Evolutionary conservation across 176 grass and related monocot genomes (phyloP).

Genomic region (Coix lacrymajobi): DNA sequence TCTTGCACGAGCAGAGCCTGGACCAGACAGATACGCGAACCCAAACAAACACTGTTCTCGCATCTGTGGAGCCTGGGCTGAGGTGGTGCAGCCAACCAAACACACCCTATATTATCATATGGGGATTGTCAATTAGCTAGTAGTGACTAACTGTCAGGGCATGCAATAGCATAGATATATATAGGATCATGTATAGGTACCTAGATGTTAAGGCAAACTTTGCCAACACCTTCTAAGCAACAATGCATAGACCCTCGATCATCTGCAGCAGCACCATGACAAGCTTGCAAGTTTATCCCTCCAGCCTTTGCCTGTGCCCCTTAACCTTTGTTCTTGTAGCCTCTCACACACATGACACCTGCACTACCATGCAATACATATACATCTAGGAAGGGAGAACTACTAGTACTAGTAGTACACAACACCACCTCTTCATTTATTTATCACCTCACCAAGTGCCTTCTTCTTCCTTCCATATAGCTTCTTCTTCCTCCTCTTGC

Average conservation of each 20-base stretch:
- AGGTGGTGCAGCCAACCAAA: no score
- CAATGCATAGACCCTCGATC: slow-evolving; percentile 9
- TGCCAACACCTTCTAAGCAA: neutral
- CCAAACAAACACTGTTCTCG: no score
- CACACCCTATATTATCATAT: neutral
- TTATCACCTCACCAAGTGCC: neutral
- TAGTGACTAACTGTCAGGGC: neutral
- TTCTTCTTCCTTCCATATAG: neutral
- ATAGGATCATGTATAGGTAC: neutral
- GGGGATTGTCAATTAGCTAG: neutral
- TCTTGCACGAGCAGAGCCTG: no score
- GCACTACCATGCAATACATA: neutral
- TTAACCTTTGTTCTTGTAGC: neutral
- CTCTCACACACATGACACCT: neutral
- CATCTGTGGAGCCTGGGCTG: no score
- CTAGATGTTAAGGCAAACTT: slow-evolving; percentile 13
- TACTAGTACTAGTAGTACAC: neutral
- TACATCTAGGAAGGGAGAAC: neutral
- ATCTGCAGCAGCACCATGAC: neutral
- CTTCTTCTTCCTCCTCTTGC: neutral
- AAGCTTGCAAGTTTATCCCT: slow-evolving; percentile 10
- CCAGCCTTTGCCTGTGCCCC: neutral
- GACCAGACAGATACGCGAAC: no score
- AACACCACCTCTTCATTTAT: neutral
- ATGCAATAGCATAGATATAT: neutral